Evolutionary conservation across 176 grass and related monocot genomes (phyloP).

Genomic region (Miscanthus lutarioriparius): DNA sequence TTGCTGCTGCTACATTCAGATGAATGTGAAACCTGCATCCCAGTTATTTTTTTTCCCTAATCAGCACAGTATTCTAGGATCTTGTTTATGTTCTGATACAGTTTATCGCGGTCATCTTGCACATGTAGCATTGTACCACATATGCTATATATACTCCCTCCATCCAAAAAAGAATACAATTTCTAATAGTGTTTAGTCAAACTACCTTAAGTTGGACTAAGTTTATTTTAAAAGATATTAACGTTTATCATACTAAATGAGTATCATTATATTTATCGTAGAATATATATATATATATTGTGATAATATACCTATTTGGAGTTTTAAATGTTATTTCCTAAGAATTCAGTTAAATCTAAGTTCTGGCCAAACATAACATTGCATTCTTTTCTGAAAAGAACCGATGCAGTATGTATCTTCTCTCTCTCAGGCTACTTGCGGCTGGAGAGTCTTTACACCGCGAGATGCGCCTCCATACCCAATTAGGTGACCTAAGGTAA

Average conservation of each 20-base stretch:
- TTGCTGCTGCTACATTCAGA: slow-evolving; percentile 47
- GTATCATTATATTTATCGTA: not conserved
- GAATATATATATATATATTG: not conserved
- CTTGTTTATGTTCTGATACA: slow-evolving; percentile 13
- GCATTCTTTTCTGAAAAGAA: not conserved
- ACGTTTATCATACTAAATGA: not conserved
- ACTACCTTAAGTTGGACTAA: not conserved
- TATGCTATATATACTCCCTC: not conserved
- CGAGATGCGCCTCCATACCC: slow-evolving; percentile 19
- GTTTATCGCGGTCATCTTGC: slow-evolving; percentile 1
- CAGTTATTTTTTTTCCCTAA: not conserved
- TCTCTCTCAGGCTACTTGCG: slow-evolving; percentile 38
- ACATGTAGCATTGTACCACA: not conserved
- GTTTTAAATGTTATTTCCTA: not conserved
- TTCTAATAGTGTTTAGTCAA: not conserved
- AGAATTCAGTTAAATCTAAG: not conserved
- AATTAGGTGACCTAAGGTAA: slow-evolving; percentile 35
- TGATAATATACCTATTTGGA: not conserved
- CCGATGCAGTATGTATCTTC: not conserved
- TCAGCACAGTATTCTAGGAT: slow-evolving; percentile 35
- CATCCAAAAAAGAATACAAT: not conserved
- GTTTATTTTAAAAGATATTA: not conserved
- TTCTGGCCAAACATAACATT: not conserved
- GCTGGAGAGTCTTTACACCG: not conserved
- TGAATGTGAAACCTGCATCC: slow-evolving; percentile 50